phyloP scores from a whole-genome alignment of 208 protist species.

The Naegleria lovaniensis region DNA sequence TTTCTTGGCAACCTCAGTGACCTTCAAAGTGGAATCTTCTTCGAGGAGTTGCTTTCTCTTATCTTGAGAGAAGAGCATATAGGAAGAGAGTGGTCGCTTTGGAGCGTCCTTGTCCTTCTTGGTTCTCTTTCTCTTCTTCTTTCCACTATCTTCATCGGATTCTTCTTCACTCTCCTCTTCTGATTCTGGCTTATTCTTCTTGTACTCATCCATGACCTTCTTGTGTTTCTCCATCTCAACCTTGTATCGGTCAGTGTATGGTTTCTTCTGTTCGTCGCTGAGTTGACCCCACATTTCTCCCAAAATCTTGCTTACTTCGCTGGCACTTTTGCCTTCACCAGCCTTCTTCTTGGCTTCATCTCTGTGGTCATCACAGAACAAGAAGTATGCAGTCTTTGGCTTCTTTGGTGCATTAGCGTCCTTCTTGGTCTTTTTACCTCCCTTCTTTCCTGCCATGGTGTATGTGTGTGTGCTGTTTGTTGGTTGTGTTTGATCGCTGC shows the following conservation, averaged over 20 bases:
- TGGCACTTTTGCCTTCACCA: background rate
- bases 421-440: background rate
- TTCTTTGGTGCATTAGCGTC: slow-evolving; percentile 20
- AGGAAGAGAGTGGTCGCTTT: background rate
- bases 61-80: slow-evolving; percentile 1
- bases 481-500: background rate
- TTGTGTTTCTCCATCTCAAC: background rate
- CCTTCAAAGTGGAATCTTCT: background rate
- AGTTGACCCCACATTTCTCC: background rate
- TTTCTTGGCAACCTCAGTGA: background rate
- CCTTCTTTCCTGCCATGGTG: background rate
- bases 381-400: slow-evolving; percentile 12
- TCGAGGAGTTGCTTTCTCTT: background rate
- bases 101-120: background rate
- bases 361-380: slow-evolving; percentile 6
- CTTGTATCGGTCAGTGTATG: background rate
- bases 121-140: background rate
- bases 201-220: background rate
- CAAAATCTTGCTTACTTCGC: slow-evolving; percentile 3
- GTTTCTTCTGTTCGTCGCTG: background rate
- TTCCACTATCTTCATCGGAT: background rate
- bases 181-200: background rate
- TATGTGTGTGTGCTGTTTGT: background rate
- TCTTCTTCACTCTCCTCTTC: background rate
- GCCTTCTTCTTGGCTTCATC: background rate